phyloP scores from a whole-genome alignment of 2,329 filamentous ascomycete genomes.

The Lachnellula subtilissima region DNA sequence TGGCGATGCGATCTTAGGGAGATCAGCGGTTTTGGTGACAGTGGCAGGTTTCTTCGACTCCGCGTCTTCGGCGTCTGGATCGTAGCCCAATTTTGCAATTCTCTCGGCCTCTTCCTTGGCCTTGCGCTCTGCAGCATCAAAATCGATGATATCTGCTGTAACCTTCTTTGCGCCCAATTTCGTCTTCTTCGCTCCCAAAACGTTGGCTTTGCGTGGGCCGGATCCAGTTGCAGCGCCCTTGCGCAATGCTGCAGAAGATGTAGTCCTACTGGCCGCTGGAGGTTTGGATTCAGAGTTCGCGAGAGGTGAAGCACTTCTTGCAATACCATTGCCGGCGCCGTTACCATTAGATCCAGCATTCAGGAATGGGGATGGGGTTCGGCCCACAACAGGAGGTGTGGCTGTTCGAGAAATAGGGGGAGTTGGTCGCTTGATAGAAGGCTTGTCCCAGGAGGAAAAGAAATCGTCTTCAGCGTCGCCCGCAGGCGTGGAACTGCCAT shows the following conservation, averaged over 20 bases:
- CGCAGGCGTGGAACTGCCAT: slow-evolving; percentile 70
- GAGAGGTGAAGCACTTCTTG: slow-evolving; percentile 81
- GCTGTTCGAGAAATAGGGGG: slow-evolving; percentile 86
- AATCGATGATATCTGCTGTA: slow-evolving; percentile 75
- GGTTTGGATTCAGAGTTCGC: slow-evolving; percentile 52
- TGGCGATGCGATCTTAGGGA: slow-evolving; percentile 62
- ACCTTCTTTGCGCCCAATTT: slow-evolving; percentile 95
- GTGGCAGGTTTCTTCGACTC: slow-evolving; percentile 40
- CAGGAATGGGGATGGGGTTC: slow-evolving; percentile 86
- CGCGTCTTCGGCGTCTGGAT: slow-evolving; percentile 74
- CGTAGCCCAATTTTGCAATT: slow-evolving; percentile 91
- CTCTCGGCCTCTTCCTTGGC: slow-evolving; percentile 96
- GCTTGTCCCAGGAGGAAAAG: slow-evolving; percentile 99
- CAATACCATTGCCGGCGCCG: slow-evolving; percentile 64
- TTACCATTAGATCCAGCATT: slow-evolving; percentile 53
- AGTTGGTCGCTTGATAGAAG: slow-evolving; percentile 90
- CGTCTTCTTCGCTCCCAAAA: slow-evolving; percentile 80
- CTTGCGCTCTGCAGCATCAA: slow-evolving; percentile 94
- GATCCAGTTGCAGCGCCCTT: slow-evolving; percentile 60
- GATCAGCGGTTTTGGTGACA: slow-evolving; percentile 38
- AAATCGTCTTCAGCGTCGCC: slow-evolving; percentile 87
- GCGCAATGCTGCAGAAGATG: slow-evolving; percentile 74
- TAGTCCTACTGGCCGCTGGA: slow-evolving; percentile 65
- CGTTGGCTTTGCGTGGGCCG: slow-evolving; percentile 73
- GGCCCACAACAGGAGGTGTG: slow-evolving; percentile 75